Evolutionary conservation across 306 rosid species (phyloP).

Genomic region (Sindora glabra): DNA sequence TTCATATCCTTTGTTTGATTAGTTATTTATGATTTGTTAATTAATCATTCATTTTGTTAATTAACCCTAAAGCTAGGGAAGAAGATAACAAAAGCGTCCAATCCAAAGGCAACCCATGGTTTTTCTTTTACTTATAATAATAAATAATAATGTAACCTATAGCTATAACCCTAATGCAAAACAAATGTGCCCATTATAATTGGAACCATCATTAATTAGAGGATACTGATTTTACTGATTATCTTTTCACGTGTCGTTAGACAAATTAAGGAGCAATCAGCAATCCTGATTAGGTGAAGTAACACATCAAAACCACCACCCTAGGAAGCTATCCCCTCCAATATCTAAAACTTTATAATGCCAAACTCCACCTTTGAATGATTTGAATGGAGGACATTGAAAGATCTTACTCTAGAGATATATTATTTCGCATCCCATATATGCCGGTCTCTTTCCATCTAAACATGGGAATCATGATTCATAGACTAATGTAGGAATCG

Average conservation of each 20-base stretch:
- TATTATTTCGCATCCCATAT: not conserved
- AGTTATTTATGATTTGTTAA: no score
- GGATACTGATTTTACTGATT: not conserved
- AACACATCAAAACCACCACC: slow-evolving; percentile 8
- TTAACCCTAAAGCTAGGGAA: not conserved
- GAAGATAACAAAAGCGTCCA: not conserved
- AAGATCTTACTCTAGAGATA: not conserved
- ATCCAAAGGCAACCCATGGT: not conserved
- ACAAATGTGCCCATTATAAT: slow-evolving; percentile 14
- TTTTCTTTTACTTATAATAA: no score
- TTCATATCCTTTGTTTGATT: no score
- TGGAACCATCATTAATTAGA: slow-evolving; percentile 11
- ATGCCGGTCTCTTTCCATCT: no score
- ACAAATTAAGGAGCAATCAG: not conserved
- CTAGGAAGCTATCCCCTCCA: not conserved
- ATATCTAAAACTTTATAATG: not conserved
- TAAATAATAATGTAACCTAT: slow-evolving; percentile 6
- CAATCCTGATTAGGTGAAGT: not conserved
- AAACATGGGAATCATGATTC: no score
- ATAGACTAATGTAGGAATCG: no score
- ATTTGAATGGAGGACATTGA: not conserved
- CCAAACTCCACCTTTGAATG: not conserved
- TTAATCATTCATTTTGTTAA: not conserved
- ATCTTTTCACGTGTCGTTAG: slow-evolving; percentile 2
- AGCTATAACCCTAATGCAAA: slow-evolving; percentile 8